Conservation (phyloP, 306 rosid species). For the Trichosanthes truncata region DNA sequence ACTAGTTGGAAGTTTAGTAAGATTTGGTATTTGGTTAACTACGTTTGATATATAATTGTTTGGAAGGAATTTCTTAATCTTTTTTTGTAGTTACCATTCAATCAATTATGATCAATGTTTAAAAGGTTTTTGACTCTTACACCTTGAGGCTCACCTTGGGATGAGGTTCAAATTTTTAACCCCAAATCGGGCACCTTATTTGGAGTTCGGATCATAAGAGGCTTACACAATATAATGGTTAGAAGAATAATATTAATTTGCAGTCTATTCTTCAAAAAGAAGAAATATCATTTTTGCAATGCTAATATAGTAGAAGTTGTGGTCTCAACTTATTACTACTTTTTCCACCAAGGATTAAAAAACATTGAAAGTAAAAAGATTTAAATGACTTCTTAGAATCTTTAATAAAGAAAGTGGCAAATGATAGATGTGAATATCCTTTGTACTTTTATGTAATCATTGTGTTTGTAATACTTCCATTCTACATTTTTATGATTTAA, state of each 20-base stretch:
- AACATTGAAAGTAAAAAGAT: neutral
- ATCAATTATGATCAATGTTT: neutral
- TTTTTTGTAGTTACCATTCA: neutral
- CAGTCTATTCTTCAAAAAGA: neutral
- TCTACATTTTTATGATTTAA: neutral
- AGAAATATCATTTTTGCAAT: neutral
- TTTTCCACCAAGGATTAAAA: neutral
- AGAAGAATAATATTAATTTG: neutral
- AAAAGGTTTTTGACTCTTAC: neutral
- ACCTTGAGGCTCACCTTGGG: neutral
- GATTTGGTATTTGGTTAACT: neutral
- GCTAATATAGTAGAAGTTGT: neutral
- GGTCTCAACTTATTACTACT: neutral
- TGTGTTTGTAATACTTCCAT: neutral
- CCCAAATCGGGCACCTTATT: neutral
- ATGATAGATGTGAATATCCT: neutral
- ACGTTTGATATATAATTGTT: neutral
- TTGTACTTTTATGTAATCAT: neutral
- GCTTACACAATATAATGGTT: neutral
- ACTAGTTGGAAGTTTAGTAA: neutral
- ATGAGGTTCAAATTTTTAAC: neutral
- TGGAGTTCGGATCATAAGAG: neutral
- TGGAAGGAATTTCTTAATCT: neutral
- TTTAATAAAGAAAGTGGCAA: neutral
- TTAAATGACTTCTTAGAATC: neutral